These are phyloP conservation scores for Boechera retrofracta DNA, from an alignment of 345 rosid species.

Conservation along the genomic window DNA sequence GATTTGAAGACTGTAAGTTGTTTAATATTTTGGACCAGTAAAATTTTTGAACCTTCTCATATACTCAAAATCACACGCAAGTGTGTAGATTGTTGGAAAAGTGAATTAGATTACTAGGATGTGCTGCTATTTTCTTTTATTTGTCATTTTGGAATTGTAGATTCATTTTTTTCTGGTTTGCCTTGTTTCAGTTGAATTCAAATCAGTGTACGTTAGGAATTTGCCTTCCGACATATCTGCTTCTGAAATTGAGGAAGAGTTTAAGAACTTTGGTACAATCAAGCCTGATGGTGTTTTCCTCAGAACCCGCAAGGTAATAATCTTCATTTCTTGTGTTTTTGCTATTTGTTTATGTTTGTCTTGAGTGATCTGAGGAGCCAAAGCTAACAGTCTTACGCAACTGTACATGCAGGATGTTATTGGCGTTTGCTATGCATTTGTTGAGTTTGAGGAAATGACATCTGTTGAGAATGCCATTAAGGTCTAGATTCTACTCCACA, in stretches of 20 bases:
- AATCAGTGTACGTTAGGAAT: constrained; percentile 95
- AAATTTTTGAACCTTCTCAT: background rate
- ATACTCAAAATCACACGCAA: background rate
- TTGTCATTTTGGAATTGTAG: constrained; percentile 2
- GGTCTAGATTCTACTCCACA: constrained; percentile 51
- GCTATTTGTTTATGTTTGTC: background rate
- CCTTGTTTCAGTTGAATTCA: constrained; percentile 68
- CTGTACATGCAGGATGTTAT: constrained; percentile 68
- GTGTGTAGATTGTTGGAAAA: constrained; percentile 1
- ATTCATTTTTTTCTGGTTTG: constrained; percentile 26
- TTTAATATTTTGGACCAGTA: background rate
- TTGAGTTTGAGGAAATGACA: constrained; percentile 87
- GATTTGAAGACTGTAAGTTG: constrained; percentile 70
- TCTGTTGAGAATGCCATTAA: constrained; percentile 90
- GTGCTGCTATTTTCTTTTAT: background rate
- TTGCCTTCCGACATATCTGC: constrained; percentile 81
- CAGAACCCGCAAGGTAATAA: constrained; percentile 81
- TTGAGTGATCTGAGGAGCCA: background rate
- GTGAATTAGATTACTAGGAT: background rate
- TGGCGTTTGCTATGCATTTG: constrained; percentile 96
- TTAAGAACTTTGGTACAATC: constrained; percentile 80
- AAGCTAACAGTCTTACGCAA: constrained; percentile 20
- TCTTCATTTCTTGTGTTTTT: background rate
- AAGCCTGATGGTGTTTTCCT: constrained; percentile 90
- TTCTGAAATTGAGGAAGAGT: constrained; percentile 86